A percentile compares a stretch with the other conserved stretches of the same genome.
phyloP scores from a whole-genome alignment of 192 early-diverging fungal genomes.

The Gryganskiella cystojenkinii region DNA sequence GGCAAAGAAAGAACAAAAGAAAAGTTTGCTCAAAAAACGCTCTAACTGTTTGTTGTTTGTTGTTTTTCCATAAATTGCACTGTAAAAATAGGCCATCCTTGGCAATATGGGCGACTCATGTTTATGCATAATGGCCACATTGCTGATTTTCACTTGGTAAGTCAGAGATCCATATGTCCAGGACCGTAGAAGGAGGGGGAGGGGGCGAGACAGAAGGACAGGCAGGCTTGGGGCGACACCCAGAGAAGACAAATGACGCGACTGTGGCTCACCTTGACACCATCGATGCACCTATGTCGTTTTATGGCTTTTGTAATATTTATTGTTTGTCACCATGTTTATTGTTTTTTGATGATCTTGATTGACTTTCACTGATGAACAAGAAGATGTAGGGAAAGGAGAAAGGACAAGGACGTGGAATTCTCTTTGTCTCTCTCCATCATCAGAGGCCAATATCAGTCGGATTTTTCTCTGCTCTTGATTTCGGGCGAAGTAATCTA shows the following conservation, averaged over 20 bases:
- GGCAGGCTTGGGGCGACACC: background rate
- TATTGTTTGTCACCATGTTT: constrained; percentile 3
- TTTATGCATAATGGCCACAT: constrained; percentile 87
- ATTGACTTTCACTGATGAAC: background rate
- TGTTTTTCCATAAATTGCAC: background rate
- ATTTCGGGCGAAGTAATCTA: no score
- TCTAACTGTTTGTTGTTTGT: background rate
- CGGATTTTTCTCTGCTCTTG: no score
- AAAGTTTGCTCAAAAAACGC: background rate
- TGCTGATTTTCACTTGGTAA: constrained; percentile 70
- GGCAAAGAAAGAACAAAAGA: background rate
- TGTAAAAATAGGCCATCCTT: constrained; percentile 60
- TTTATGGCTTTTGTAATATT: background rate
- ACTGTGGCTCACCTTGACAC: constrained; percentile 24
- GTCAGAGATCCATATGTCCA: background rate
- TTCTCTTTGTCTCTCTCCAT: no score
- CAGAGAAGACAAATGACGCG: constrained; percentile 47
- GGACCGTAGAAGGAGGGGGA: background rate
- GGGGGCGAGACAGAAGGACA: background rate
- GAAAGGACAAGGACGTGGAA: no score
- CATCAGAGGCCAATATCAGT: no score
- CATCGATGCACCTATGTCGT: constrained; percentile 33
- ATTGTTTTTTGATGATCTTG: constrained; percentile 6
- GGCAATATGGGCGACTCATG: constrained; percentile 78
- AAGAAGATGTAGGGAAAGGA: no score